A percentile compares a stretch with the other conserved stretches of the same genome.
These are phyloP conservation scores for Effrenium voratum DNA, from an alignment of 73 alveolate species.

Conservation along the genomic window DNA sequence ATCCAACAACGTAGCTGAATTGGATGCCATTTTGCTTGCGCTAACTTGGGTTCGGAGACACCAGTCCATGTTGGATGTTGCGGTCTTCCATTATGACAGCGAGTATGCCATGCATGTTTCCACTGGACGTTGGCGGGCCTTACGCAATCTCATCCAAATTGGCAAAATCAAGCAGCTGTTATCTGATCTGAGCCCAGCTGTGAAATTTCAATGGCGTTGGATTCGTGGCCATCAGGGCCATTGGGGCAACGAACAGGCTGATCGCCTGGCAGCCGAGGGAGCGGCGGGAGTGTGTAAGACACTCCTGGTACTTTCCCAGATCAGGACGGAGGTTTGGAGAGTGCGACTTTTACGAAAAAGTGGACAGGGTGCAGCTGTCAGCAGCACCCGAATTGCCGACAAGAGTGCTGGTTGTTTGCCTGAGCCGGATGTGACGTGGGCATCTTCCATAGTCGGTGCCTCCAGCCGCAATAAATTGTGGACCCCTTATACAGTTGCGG, in stretches of 20 bases:
- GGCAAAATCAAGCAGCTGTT: background rate
- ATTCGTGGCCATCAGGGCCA: background rate
- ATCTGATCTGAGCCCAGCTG: background rate
- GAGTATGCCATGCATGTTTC: background rate
- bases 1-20: background rate
- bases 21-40: background rate
- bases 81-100: background rate
- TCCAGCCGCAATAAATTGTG: background rate
- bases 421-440: background rate
- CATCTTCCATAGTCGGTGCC: background rate
- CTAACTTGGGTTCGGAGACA: background rate
- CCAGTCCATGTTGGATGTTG: background rate
- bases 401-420: too few species aligned
- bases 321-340: background rate
- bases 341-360: too few species aligned
- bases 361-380: too few species aligned
- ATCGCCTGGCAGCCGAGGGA: background rate
- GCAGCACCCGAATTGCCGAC: too few species aligned
- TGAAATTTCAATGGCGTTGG: background rate
- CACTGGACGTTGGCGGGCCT: background rate
- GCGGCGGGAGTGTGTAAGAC: background rate
- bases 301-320: background rate
- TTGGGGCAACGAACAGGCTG: background rate
- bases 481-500: background rate
- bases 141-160: background rate